Evolutionary conservation across 768 basidiomycete species (phyloP), one percentile per base, ranked within the genome.

Genomic region (Fistulinella prunicolor): DNA sequence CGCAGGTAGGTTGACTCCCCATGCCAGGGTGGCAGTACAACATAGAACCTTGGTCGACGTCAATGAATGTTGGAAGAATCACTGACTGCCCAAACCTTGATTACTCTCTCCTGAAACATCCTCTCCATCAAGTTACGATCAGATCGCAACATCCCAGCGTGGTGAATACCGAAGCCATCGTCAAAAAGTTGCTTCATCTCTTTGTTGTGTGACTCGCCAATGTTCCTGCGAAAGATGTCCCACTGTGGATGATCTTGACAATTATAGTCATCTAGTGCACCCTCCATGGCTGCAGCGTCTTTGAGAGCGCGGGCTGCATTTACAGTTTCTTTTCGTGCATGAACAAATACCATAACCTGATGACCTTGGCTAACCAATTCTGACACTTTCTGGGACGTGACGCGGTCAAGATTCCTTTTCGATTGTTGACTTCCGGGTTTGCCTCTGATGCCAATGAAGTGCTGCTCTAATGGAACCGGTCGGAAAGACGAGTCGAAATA

Each of bases 281-380:
- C 89, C 50, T 96, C 90, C 14, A 73, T 63, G 4, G 79, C 54
- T 4, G 91, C 83, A 47, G 85, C 75, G 51, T 98, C 96, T 48
- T 82, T 82, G 21, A 99, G 74, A 9, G 77, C 80, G 59, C 83
- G 72, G 0, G 94, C 94, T 1, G 89, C 81, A 63, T 95, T 96
- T 44, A 98, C 96, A 0, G 96, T 99, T 62, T 98, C 96, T 70
- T 96, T 98, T 24, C 96, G 80, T 13, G 96, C 92, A 66, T 99
- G 96, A 9, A 99, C 96, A 60, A 99, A 99, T 1, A 99, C 94
- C 94, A 99, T 98, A 51, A 96, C 93, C 66, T 98, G 96, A 70
- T 99, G 96, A 3, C 94, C 96, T 57, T 84, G 80, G n/a, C 71
- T 76, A 23, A 98, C 89, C 6, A 98, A 74, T 28, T 89, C 86